These are phyloP conservation scores for Debaryomycetaceae sp. DNA, from an alignment of 1,139 yeast species.

Conservation along the genomic window DNA sequence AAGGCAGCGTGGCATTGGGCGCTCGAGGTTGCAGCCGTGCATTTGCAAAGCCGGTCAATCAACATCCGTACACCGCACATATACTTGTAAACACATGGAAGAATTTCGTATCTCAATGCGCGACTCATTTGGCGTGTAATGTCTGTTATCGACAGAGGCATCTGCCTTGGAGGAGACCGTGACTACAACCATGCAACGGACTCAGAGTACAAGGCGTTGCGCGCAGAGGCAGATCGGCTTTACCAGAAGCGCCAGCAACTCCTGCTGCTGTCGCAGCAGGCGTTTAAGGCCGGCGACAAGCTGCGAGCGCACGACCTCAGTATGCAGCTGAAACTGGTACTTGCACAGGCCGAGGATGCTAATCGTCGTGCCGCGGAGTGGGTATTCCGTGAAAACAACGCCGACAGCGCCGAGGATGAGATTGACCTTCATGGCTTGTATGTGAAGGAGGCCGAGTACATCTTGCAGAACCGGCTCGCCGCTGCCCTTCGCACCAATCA, in stretches of 20 bases:
- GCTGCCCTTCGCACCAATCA: slow-evolving; percentile 63
- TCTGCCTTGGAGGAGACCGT: slow-evolving; percentile 29
- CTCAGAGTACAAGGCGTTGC: slow-evolving; percentile 55
- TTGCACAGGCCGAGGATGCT: slow-evolving; percentile 58
- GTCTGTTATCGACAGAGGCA: slow-evolving; percentile 35
- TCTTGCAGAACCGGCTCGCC: slow-evolving; percentile 68
- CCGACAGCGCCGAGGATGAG: slow-evolving; percentile 79
- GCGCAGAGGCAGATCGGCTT: slow-evolving; percentile 68
- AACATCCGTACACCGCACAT: too few relatives aligned
- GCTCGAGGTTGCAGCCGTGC: too few relatives aligned
- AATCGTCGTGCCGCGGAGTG: slow-evolving; percentile 85
- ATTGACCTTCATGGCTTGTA: slow-evolving; percentile 90
- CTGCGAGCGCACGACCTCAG: slow-evolving; percentile 70
- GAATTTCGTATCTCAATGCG: too few relatives aligned
- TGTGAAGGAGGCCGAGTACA: slow-evolving; percentile 82
- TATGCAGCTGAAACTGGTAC: slow-evolving; percentile 59
- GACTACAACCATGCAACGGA: slow-evolving; percentile 71
- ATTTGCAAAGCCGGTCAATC: too few relatives aligned
- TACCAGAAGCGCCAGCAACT: slow-evolving; percentile 52
- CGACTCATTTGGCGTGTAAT: too few relatives aligned
- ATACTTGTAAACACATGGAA: too few relatives aligned
- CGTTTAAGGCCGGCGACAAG: slow-evolving; percentile 72
- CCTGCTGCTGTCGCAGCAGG: slow-evolving; percentile 68
- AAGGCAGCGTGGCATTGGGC: too few relatives aligned
- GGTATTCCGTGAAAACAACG: slow-evolving; percentile 83